Base-by-base conservation (phyloP, 805 yeast species). In the Cyberlindnera saturnus region DNA sequence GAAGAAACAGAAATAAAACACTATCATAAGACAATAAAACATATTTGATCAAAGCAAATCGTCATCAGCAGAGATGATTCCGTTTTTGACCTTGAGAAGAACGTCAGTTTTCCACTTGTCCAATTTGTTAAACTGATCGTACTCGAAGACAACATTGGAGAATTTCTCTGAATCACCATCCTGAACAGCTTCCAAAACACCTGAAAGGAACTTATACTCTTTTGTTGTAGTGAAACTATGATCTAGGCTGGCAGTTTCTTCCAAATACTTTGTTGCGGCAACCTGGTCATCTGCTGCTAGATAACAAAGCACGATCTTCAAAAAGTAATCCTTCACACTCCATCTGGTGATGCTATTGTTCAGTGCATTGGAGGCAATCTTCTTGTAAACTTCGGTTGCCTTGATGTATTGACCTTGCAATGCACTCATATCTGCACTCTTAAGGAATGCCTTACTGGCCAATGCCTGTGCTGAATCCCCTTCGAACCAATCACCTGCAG, bases 401-500 rank as follows among this genome's bases (percentile, higher is more conserved):
- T 77, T 77, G 18, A 74, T 61, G 61, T 84, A 90, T 45, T 85
- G 75, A n/a, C 82, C 90, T 43, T 74, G 73, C 46, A 82, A 65
- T 15, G 96, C 95, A 42, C 81, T 74, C 53, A 93, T 71, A 60
- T 93, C 97, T 2, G 98, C 98, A 50, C 89, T 84, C 62, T 88
- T 88, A 51, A 91, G 68, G 52, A 76, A 85, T 19, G 95, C 90
- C 67, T 93, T 93, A 65, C 82, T 89, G 20, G 96, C 79, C 44
- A 91, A 63, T 8, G 97, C 95, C 49, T 83, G 84, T 0, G 98
- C 97, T 45, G 88, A 90, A 65, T 93, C 99, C 48, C 91, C 87
- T 43, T 79, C 76, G 60, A 84, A 90, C 90, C 96, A 93, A 58
- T 93, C 98, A 34, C 96, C 96, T 10, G 99, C 96, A 55, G 83